phyloP scores from a whole-genome alignment of 331 rosid species.

The Ulmus americana region DNA sequence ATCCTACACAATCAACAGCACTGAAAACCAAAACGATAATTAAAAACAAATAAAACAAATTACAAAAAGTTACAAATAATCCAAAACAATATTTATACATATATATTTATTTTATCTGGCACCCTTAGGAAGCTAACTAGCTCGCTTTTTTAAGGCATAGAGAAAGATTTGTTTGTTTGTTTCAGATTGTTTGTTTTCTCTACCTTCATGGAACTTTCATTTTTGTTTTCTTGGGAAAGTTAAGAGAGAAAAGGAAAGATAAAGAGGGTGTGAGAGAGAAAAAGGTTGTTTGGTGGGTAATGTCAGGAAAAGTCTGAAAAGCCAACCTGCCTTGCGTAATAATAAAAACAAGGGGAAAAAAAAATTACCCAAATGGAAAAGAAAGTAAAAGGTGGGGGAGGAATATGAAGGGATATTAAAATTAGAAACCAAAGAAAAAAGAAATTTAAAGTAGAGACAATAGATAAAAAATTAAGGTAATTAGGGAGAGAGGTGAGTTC shows the following conservation, averaged over 20 bases:
- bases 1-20: neutral
- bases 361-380: slow-evolving; percentile 14
- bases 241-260: neutral
- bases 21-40: slow-evolving; percentile 6
- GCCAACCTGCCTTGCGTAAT: slow-evolving; percentile 13
- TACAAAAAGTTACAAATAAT: neutral
- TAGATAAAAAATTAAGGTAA: neutral
- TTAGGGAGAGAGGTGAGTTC: slow-evolving; percentile 4
- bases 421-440: too few relatives aligned
- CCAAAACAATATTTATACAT: neutral
- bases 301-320: slow-evolving; percentile 25
- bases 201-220: slow-evolving; percentile 34
- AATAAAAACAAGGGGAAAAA: neutral
- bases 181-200: slow-evolving; percentile 23
- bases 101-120: neutral
- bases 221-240: slow-evolving; percentile 10
- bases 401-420: neutral
- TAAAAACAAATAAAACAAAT: slow-evolving; percentile 1
- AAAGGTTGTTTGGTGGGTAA: slow-evolving; percentile 16
- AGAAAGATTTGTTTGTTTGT: slow-evolving; percentile 26
- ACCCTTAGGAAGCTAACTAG: neutral
- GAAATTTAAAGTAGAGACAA: too few relatives aligned
- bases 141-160: slow-evolving; percentile 10
- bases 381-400: neutral
- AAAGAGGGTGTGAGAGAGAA: slow-evolving; percentile 3